A percentile compares a stretch with the other conserved stretches of the same genome.
phyloP scores from a whole-genome alignment of 2,329 filamentous ascomycete species.

The Pestalotiopsis sp. region DNA sequence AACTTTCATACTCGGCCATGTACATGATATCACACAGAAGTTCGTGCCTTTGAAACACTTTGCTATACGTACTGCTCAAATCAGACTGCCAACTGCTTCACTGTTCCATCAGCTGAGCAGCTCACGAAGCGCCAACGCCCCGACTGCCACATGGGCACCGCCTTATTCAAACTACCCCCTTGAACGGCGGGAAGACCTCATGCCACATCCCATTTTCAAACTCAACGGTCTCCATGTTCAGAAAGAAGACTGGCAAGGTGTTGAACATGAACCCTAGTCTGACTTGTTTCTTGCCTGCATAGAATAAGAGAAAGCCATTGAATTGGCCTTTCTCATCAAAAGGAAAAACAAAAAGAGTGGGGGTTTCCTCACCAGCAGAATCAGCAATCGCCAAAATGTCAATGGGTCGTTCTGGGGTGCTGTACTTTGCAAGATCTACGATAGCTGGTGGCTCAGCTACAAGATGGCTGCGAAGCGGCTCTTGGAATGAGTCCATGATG shows the following conservation, averaged over 20 bases:
- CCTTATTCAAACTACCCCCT: slow-evolving; percentile 13
- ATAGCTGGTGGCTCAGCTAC: slow-evolving; percentile 21
- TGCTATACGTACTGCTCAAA: neutral
- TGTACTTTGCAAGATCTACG: slow-evolving; percentile 20
- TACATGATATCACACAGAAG: too few relatives aligned
- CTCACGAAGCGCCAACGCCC: slow-evolving; percentile 22
- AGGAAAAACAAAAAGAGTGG: neutral
- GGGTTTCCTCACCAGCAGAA: slow-evolving; percentile 17
- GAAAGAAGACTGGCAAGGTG: slow-evolving; percentile 21
- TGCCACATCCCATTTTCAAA: slow-evolving; percentile 27
- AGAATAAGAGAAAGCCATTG: neutral
- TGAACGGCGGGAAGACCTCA: slow-evolving; percentile 21
- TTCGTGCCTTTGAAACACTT: too few relatives aligned
- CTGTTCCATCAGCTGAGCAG: slow-evolving; percentile 16
- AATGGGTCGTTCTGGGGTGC: slow-evolving; percentile 20
- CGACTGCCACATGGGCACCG: slow-evolving; percentile 20
- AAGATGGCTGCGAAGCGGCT: slow-evolving; percentile 18
- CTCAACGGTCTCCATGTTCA: slow-evolving; percentile 24
- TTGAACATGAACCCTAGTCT: slow-evolving; percentile 21
- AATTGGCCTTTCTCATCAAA: neutral
- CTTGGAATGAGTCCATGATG: slow-evolving; percentile 24
- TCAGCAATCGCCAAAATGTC: slow-evolving; percentile 22
- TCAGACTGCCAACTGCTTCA: slow-evolving; percentile 17
- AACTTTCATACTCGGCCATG: too few relatives aligned
- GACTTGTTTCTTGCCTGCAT: slow-evolving; percentile 18